Conservation (phyloP, 352 stramenopile genomes). For the Phytophthora hibernalis region DNA sequence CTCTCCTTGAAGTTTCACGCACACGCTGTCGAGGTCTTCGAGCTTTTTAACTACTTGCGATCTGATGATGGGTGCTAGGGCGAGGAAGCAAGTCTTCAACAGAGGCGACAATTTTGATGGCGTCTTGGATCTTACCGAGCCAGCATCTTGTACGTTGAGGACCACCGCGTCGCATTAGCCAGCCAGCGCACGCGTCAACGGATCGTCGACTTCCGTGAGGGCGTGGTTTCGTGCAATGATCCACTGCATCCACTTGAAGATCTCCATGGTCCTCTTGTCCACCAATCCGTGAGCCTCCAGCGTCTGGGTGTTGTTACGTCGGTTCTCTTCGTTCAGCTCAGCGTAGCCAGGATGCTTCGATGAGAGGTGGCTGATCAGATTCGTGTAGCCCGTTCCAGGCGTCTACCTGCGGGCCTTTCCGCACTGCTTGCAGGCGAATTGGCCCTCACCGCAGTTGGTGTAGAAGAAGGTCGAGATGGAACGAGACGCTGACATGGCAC, state of each 20-base stretch:
- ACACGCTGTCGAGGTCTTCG: slow-evolving; percentile 2
- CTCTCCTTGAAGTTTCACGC: background rate
- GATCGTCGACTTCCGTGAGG: background rate
- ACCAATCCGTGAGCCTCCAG: slow-evolving; percentile 5
- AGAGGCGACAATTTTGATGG: slow-evolving; percentile 9
- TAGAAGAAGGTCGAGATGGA: slow-evolving; percentile 10
- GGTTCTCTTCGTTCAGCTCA: slow-evolving; percentile 1
- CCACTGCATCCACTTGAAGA: slow-evolving; percentile 14
- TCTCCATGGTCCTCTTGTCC: slow-evolving; percentile 3
- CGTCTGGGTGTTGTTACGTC: background rate
- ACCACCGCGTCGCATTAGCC: background rate
- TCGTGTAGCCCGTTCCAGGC: slow-evolving; percentile 7
- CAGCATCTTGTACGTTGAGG: slow-evolving; percentile 6
- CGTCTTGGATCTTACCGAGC: slow-evolving; percentile 6
- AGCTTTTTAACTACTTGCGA: slow-evolving; percentile 4
- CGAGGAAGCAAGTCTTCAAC: slow-evolving; percentile 11
- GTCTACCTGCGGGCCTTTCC: background rate
- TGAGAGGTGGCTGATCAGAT: slow-evolving; percentile 12
- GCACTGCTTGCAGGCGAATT: slow-evolving; percentile 11
- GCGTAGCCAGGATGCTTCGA: background rate
- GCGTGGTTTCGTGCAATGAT: background rate
- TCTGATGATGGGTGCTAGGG: background rate
- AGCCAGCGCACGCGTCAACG: background rate
- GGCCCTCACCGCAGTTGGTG: background rate
- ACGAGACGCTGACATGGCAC: background rate